phyloP scores from a whole-genome alignment of 2,329 filamentous ascomycete species.

The Arthrobotrys conoides region DNA sequence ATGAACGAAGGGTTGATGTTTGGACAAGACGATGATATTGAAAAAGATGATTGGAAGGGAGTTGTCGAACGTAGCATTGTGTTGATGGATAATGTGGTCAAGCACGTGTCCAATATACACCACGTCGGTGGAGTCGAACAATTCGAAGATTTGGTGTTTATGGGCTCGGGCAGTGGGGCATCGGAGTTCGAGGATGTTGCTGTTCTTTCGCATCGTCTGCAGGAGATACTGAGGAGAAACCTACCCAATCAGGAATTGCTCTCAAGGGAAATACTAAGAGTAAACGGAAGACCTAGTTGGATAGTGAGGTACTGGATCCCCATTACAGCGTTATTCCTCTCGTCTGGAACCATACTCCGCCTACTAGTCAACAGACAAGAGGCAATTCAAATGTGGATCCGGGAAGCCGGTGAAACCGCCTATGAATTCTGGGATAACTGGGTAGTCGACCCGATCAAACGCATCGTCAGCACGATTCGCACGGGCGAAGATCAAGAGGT shows the following conservation, averaged over 20 bases:
- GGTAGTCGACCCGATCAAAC: constrained; percentile 87
- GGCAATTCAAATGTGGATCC: constrained; percentile 84
- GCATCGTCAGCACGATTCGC: constrained; percentile 89
- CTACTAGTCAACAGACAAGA: constrained; percentile 81
- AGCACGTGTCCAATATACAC: constrained; percentile 76
- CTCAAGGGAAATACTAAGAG: constrained; percentile 39
- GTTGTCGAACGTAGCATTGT: constrained; percentile 84
- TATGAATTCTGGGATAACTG: constrained; percentile 97
- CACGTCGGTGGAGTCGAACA: constrained; percentile 68
- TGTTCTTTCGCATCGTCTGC: constrained; percentile 75
- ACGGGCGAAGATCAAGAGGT: constrained; percentile 94
- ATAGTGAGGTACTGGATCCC: constrained; percentile 92
- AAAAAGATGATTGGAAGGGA: constrained; percentile 76
- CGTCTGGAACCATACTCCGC: constrained; percentile 86
- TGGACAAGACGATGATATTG: constrained; percentile 69
- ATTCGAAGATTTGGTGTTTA: constrained; percentile 73
- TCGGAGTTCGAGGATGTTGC: constrained; percentile 74
- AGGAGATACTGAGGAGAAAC: constrained; percentile 77
- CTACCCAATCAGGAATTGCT: constrained; percentile 75
- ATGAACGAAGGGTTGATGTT: constrained; percentile 87
- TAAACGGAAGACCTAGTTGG: constrained; percentile 77
- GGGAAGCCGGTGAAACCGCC: constrained; percentile 81
- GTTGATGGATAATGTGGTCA: constrained; percentile 87
- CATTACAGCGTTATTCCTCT: constrained; percentile 78
- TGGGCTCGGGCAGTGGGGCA: constrained; percentile 67